These are phyloP conservation scores for Geoglossum cookeanum DNA, from an alignment of 2,329 filamentous ascomycete species.

Conservation along the genomic window DNA sequence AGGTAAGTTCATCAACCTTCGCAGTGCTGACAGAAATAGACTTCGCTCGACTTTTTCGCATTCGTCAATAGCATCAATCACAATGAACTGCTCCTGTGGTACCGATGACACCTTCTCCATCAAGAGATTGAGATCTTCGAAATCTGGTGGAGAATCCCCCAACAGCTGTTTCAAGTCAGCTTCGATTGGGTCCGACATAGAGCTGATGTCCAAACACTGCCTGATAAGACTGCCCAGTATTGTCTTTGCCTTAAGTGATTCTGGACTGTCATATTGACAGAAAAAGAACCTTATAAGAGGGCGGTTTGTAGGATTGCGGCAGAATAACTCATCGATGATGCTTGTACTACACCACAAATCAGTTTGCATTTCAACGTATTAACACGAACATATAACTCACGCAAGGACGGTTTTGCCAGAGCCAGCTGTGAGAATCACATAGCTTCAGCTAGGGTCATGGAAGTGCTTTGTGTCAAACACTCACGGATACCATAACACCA, in stretches of 20 bases:
- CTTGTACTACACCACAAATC: background rate
- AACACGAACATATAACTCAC: background rate
- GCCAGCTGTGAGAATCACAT: background rate
- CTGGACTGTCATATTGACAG: background rate
- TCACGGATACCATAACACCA: background rate
- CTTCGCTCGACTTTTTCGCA: conserved; percentile 6
- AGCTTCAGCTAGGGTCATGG: background rate
- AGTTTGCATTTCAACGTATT: background rate
- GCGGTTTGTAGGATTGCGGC: background rate
- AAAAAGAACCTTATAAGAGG: background rate
- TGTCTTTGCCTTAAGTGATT: background rate
- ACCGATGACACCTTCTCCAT: background rate
- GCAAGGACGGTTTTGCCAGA: background rate
- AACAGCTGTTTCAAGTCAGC: conserved; percentile 4
- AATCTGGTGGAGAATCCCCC: conserved; percentile 5
- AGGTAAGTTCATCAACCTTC: background rate
- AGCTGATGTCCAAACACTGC: conserved; percentile 7
- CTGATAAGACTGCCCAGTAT: conserved; percentile 9
- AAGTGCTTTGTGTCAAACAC: background rate
- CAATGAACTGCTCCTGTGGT: conserved; percentile 1
- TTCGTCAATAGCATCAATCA: conserved; percentile 11
- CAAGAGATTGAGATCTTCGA: conserved; percentile 3
- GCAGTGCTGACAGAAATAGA: conserved; percentile 3
- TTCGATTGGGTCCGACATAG: conserved; percentile 1
- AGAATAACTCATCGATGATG: background rate